These are phyloP conservation scores for Eragrostis curvula DNA, from an alignment of 176 grass and related monocot genomes.

Conservation along the genomic window DNA sequence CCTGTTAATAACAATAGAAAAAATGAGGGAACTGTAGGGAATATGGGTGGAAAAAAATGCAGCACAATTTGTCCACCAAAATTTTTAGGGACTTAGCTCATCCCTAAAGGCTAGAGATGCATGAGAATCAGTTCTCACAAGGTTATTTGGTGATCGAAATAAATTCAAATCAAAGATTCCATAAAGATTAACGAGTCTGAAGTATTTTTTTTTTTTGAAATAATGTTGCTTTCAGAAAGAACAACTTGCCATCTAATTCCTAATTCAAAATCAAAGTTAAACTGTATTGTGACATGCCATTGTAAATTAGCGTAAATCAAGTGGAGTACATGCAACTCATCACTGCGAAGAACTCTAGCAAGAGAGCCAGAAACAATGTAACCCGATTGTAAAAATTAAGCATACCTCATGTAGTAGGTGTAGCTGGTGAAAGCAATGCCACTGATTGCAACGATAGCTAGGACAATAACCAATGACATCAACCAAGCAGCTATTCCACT, in stretches of 20 bases:
- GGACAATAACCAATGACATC: constrained; percentile 62
- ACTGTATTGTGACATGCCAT: not conserved
- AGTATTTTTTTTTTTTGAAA: not conserved
- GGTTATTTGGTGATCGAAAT: not conserved
- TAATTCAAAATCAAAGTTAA: not conserved
- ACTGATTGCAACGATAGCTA: constrained; percentile 49
- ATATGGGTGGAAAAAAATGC: not conserved
- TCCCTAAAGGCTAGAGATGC: not conserved
- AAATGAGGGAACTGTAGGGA: constrained; percentile 1
- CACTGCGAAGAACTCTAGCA: not conserved
- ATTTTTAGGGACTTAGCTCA: not conserved
- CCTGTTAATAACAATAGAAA: constrained; percentile 48
- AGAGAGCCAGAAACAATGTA: not conserved
- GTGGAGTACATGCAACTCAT: constrained; percentile 12
- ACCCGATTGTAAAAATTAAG: constrained; percentile 15
- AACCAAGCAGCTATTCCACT: constrained; percentile 71
- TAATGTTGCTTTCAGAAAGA: not conserved
- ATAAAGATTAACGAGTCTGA: not conserved
- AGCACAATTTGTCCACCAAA: not conserved
- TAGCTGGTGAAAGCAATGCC: constrained; percentile 67
- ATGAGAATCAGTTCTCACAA: constrained; percentile 13
- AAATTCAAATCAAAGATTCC: not conserved
- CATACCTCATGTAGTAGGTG: constrained; percentile 66
- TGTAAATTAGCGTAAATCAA: constrained; percentile 3
- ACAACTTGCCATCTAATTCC: not conserved